Conservation (phyloP, 345 rosid genomes). For the Acer saccharum region DNA sequence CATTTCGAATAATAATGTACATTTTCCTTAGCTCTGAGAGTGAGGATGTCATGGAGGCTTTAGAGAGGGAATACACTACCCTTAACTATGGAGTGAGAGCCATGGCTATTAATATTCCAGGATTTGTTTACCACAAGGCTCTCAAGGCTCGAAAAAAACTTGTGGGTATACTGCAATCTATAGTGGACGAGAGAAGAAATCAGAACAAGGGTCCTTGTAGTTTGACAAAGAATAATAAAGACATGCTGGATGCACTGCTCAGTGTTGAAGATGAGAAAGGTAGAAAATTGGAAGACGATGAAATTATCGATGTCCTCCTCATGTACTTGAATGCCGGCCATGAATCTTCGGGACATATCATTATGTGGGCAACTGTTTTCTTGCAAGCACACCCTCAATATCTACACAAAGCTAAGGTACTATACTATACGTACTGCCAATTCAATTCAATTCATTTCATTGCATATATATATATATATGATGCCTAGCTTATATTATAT, state of each 20-base stretch:
- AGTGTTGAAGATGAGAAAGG: conserved; percentile 73
- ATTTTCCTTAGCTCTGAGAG: conserved; percentile 81
- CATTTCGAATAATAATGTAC: conserved; percentile 75
- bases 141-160: conserved; percentile 85
- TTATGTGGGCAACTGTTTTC: conserved; percentile 79
- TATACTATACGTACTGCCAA: too few species aligned
- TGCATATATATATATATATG: neutral
- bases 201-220: conserved; percentile 6
- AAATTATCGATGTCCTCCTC: conserved; percentile 73
- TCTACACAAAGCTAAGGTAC: conserved; percentile 67
- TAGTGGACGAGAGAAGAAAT: conserved; percentile 60
- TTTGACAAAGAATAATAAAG: conserved; percentile 37
- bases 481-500: conserved; percentile 11
- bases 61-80: conserved; percentile 71
- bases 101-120: conserved; percentile 86
- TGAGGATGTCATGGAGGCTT: conserved; percentile 54
- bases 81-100: conserved; percentile 86
- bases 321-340: conserved; percentile 95
- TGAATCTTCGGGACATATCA: conserved; percentile 86
- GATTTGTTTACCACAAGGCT: conserved; percentile 80
- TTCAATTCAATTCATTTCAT: too few species aligned
- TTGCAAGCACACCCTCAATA: conserved; percentile 71
- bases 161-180: conserved; percentile 55
- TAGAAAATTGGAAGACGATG: conserved; percentile 58
- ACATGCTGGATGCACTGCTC: conserved; percentile 78